Conservation (phyloP, 2,329 filamentous ascomycete genomes). For the Fusarium foetens region DNA sequence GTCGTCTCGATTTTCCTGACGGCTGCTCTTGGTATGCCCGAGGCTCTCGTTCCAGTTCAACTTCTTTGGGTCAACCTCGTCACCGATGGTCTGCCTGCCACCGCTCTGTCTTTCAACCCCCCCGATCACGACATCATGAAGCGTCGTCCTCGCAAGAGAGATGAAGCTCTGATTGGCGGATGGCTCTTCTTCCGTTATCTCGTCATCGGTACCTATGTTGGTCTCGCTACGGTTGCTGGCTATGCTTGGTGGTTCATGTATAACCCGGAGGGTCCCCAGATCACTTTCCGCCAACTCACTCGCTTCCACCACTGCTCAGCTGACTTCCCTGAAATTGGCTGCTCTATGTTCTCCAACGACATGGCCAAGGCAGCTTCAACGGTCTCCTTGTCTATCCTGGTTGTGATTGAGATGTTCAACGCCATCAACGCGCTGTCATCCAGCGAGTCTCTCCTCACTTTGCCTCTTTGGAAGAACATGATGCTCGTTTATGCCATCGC, state of each 20-base stretch:
- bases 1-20: conserved; percentile 99
- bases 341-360: conserved; percentile 88
- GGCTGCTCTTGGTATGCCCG: conserved; percentile 95
- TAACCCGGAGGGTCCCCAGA: conserved; percentile 88
- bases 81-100: conserved; percentile 95
- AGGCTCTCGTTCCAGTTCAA: conserved; percentile 96
- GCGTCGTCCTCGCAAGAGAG: conserved; percentile 87
- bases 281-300: conserved; percentile 86
- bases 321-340: conserved; percentile 89
- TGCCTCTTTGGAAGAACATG: conserved; percentile 98
- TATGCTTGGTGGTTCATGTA: conserved; percentile 99
- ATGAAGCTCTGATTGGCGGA: conserved; percentile 90
- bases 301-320: conserved; percentile 94
- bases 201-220: conserved; percentile 95
- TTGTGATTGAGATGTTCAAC: conserved; percentile 99
- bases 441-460: conserved; percentile 90
- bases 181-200: conserved; percentile 99
- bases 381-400: conserved; percentile 88
- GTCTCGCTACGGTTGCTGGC: conserved; percentile 91
- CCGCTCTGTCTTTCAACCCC: conserved; percentile 96
- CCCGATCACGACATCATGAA: conserved; percentile 99
- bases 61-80: conserved; percentile 99
- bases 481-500: conserved; percentile 95
- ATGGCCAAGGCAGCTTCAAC: conserved; percentile 92
- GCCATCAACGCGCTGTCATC: conserved; percentile 98